Conservation (phyloP, 106 monocot species). For the Dioscorea zingiberensis region DNA sequence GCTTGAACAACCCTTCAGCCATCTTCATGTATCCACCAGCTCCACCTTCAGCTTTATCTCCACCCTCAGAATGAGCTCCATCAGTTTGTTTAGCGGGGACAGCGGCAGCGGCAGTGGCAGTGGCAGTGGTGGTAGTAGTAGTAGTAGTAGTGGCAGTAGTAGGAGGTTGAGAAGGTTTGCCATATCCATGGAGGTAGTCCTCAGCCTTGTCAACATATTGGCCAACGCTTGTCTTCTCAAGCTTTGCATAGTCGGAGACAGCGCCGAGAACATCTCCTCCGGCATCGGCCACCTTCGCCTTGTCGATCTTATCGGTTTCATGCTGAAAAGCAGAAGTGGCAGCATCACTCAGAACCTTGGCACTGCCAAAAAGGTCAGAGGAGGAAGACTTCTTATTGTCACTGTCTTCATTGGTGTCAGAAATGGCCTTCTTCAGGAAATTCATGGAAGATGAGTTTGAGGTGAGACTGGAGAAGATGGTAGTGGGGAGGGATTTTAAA, state of each 20-base stretch:
- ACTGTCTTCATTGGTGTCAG: no score
- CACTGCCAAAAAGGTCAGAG: constrained; percentile 12
- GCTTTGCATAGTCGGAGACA: constrained; percentile 17
- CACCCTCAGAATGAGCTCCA: background rate
- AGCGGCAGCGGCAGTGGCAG: background rate
- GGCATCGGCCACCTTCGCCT: constrained; percentile 20
- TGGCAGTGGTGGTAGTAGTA: background rate
- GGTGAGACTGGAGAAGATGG: no score
- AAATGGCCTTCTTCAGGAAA: no score
- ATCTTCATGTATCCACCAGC: constrained; percentile 14
- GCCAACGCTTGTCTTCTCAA: constrained; percentile 21
- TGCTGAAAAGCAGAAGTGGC: constrained; percentile 2
- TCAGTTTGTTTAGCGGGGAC: background rate
- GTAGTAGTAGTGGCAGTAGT: background rate
- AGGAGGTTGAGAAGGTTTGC: background rate
- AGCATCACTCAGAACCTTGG: constrained; percentile 19
- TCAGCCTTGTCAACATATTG: constrained; percentile 35
- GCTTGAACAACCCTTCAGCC: constrained; percentile 16
- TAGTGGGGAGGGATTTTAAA: no score
- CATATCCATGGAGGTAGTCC: constrained; percentile 24
- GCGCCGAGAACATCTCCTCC: constrained; percentile 23
- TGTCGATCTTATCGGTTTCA: constrained; percentile 21
- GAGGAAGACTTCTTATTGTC: background rate
- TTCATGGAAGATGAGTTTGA: no score
- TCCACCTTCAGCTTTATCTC: background rate